Evolutionary conservation across 768 basidiomycete genomes (phyloP).

Genomic region (Lactarius indigo): DNA sequence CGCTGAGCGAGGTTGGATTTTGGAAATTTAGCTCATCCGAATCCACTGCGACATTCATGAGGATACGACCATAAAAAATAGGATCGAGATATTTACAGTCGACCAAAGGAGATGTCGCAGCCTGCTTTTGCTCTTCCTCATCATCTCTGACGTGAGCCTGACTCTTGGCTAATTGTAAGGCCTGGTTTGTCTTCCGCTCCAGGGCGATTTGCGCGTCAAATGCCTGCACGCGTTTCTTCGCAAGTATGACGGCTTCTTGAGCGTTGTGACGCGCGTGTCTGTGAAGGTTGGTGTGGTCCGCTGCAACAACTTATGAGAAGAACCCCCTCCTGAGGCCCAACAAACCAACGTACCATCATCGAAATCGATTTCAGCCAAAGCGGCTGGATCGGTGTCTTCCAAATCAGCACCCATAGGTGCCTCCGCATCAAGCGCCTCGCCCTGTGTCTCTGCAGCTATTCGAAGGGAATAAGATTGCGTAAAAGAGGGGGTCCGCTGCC

Average conservation of each 20-base stretch:
- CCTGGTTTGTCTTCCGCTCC: constrained; percentile 79
- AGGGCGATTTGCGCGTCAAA: constrained; percentile 84
- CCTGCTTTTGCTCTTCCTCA: constrained; percentile 35
- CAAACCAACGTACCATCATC: constrained; percentile 65
- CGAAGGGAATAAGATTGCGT: constrained; percentile 21
- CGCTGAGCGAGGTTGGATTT: constrained; percentile 89
- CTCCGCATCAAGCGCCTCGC: constrained; percentile 42
- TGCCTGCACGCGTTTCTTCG: constrained; percentile 71
- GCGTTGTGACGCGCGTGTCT: constrained; percentile 85
- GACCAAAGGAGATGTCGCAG: constrained; percentile 49
- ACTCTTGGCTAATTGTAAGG: constrained; percentile 61
- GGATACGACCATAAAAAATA: background rate
- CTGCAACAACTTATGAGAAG: constrained; percentile 38
- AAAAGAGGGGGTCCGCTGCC: background rate
- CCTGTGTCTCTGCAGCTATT: constrained; percentile 75
- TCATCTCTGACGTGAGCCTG: constrained; percentile 43
- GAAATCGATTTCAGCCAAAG: constrained; percentile 78
- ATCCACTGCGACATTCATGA: constrained; percentile 54
- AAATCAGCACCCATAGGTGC: constrained; percentile 57
- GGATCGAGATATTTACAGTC: constrained; percentile 54
- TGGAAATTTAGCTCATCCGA: constrained; percentile 99
- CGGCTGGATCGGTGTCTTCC: constrained; percentile 47
- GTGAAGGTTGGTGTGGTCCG: constrained; percentile 83
- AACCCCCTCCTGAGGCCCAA: constrained; percentile 1
- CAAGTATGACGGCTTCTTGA: constrained; percentile 79